Evolutionary conservation across 768 basidiomycete species (phyloP), one percentile per base, ranked within the genome.

Genomic region (Grammothele lineata): DNA sequence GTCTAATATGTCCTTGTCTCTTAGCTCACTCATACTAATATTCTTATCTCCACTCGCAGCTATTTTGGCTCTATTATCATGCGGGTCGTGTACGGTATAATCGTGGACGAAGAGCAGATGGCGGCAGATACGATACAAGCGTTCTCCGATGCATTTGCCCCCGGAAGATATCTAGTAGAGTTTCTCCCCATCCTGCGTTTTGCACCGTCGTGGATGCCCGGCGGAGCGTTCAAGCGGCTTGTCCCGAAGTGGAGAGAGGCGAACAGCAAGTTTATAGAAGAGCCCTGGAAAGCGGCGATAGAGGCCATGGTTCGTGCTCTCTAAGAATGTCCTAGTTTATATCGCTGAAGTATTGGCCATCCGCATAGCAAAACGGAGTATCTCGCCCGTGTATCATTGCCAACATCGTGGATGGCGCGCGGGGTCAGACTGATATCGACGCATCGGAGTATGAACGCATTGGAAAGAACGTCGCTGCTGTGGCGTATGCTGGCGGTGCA

Each of bases 111-210:
- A 9, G 24, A 47, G 18, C 39, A 21, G 15, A 34, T 57, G 21
- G 56, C 57, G 4, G 43, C 51, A 43, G 50, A 47, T 23, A 52
- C 51, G 4, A 36, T 60, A 6, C 44, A 56, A 15, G 45, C 52
- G 6, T 38, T 50, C 22, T 19, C 17, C 5, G 35, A 45, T 4
- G 43, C 40, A 1, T 55, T 64, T 1, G 50, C 64, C 5, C 70
- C 70, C 1, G 75, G 73, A 5, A 49, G 62, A 17, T 76, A 68
- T 47, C 57, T 76, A 3, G 74, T 80, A 5, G 76, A 78, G 40
- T 35, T 48, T 9, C 38, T 65, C 18, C 61, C 57, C 10, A 22
- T 50, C 17, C 52, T 59, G 24, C 53, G 44, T 11, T 40, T 51
- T 27, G 37, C 59, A 30, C 62, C 59, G 17, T 48, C 43, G 37